Conservation (phyloP, 1,284 basidiomycete genomes). For the Microbotryum saponariae region DNA sequence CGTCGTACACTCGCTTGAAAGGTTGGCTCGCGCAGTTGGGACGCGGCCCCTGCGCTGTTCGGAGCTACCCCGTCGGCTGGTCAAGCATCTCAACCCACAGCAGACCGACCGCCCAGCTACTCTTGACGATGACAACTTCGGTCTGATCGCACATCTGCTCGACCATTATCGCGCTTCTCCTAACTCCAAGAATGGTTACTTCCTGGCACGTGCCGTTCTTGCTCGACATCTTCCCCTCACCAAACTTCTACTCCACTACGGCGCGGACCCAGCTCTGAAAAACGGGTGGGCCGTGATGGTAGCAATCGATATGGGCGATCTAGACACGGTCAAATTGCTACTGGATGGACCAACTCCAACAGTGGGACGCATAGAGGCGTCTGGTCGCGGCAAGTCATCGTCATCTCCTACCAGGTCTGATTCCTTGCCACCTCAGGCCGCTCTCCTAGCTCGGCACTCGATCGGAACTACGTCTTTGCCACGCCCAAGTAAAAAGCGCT, state of each 20-base stretch:
- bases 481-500: slow-evolving; percentile 10
- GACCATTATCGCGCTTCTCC: slow-evolving; percentile 41
- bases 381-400: not conserved
- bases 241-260: slow-evolving; percentile 58
- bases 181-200: slow-evolving; percentile 65
- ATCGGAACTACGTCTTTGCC: not conserved
- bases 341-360: slow-evolving; percentile 52
- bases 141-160: slow-evolving; percentile 41
- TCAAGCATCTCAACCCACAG: slow-evolving; percentile 29
- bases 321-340: slow-evolving; percentile 60
- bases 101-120: too few relatives aligned
- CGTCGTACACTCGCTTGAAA: slow-evolving; percentile 52
- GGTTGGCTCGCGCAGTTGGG: slow-evolving; percentile 16
- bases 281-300: slow-evolving; percentile 58
- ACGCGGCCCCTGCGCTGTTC: slow-evolving; percentile 7
- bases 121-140: slow-evolving; percentile 9
- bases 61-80: slow-evolving; percentile 41
- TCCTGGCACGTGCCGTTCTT: slow-evolving; percentile 64
- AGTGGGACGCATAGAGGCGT: not conserved
- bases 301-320: slow-evolving; percentile 62
- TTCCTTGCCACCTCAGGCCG: too few relatives aligned
- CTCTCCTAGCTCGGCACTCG: not conserved
- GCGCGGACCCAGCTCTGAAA: slow-evolving; percentile 59
- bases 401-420: not conserved
- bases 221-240: slow-evolving; percentile 57